Evolutionary conservation across 2,329 filamentous ascomycete species (phyloP).

Genomic region (Phialophora chinensis): DNA sequence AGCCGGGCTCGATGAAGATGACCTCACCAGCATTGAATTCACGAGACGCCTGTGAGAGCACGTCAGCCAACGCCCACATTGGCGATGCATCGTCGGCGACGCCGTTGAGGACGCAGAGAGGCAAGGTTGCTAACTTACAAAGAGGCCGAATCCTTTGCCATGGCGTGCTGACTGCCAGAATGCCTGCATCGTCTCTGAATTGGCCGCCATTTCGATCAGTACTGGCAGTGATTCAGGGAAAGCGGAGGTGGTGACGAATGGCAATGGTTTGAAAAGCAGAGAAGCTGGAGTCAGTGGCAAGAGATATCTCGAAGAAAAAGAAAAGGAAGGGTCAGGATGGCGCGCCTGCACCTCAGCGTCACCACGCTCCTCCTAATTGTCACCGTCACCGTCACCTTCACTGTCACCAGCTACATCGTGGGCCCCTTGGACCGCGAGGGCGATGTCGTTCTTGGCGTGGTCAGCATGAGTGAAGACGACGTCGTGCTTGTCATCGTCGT

Average conservation of each 20-base stretch:
- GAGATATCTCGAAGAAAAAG: not conserved
- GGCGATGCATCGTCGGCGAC: not conserved
- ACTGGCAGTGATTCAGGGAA: not conserved
- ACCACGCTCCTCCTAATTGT: not conserved
- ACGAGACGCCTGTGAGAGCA: not conserved
- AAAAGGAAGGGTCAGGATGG: not conserved
- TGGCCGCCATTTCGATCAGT: not conserved
- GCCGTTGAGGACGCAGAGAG: not conserved
- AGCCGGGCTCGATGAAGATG: conserved; percentile 9
- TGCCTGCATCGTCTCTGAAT: not conserved
- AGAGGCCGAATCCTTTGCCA: conserved; percentile 14
- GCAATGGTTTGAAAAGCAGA: not conserved
- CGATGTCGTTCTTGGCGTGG: not conserved
- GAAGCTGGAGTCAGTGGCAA: not conserved
- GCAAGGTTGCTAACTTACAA: not conserved
- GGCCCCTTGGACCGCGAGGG: not conserved
- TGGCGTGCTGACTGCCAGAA: not conserved
- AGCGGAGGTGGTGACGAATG: not conserved
- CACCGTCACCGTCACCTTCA: not conserved
- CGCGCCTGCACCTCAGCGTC: not conserved
- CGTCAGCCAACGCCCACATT: not conserved
- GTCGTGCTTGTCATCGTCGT: not conserved
- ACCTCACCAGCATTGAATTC: conserved; percentile 4
- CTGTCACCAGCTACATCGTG: not conserved
- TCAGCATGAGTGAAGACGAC: not conserved